A percentile compares a stretch with the other conserved stretches of the same genome.
phyloP scores from a whole-genome alignment of 176 grass and related monocot genomes.

The Hordeum vulgare region DNA sequence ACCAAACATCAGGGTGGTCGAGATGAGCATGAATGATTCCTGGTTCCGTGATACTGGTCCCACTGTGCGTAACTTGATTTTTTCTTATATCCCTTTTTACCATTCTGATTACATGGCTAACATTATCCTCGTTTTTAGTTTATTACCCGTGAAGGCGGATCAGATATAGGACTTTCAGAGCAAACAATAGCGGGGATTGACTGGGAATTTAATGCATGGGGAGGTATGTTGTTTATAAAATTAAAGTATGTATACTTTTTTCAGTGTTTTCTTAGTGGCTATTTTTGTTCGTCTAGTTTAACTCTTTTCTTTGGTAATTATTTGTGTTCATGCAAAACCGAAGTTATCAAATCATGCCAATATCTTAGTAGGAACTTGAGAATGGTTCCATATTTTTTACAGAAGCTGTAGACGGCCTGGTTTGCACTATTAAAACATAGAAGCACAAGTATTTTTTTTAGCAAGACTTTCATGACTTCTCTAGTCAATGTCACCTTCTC shows the following conservation, averaged over 20 bases:
- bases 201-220: conserved; percentile 96
- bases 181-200: conserved; percentile 75
- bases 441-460: not conserved
- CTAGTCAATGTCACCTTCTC: not conserved
- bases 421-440: not conserved
- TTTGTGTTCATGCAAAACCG: not conserved
- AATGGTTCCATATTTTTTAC: not conserved
- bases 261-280: not conserved
- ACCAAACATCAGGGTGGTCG: conserved; percentile 70
- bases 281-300: not conserved
- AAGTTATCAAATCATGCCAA: not conserved
- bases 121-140: conserved; percentile 46
- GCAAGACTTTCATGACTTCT: not conserved
- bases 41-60: conserved; percentile 97
- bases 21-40: conserved; percentile 96
- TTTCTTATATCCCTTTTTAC: not conserved
- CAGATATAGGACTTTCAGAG: conserved; percentile 13
- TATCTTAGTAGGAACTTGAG: not conserved
- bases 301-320: not conserved
- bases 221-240: conserved; percentile 54
- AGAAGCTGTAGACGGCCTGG: not conserved
- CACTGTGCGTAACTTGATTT: conserved; percentile 39
- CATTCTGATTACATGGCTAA: conserved; percentile 17
- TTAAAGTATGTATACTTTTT: not conserved
- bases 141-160: conserved; percentile 24